These are phyloP conservation scores for Phycomyces nitens DNA, from an alignment of 192 early-diverging fungal species.

Conservation along the genomic window DNA sequence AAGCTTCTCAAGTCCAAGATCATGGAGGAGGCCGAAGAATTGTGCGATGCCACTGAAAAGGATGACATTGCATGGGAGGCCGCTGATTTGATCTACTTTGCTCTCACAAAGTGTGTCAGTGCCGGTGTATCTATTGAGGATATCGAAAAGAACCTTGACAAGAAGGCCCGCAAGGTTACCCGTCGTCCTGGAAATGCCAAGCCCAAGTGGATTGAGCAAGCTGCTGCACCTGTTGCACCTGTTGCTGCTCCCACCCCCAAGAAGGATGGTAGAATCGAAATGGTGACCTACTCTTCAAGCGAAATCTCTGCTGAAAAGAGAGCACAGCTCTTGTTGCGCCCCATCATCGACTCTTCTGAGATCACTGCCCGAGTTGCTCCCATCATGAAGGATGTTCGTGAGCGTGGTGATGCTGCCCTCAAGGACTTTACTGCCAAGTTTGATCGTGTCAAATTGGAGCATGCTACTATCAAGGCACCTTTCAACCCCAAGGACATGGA, in stretches of 20 bases:
- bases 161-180: constrained; percentile 76
- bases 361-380: constrained; percentile 86
- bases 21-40: constrained; percentile 91
- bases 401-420: constrained; percentile 81
- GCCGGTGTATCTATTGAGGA: constrained; percentile 80
- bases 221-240: constrained; percentile 12
- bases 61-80: constrained; percentile 93
- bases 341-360: constrained; percentile 88
- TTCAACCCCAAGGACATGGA: constrained; percentile 62
- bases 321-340: constrained; percentile 72
- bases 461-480: constrained; percentile 78
- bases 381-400: constrained; percentile 82
- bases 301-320: constrained; percentile 50
- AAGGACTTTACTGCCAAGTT: constrained; percentile 85
- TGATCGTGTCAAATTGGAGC: constrained; percentile 75
- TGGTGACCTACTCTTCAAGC: constrained; percentile 64
- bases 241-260: constrained; percentile 29
- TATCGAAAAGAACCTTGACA: constrained; percentile 84
- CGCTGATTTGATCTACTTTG: constrained; percentile 96
- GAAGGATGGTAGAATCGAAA: constrained; percentile 62
- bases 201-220: constrained; percentile 58
- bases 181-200: constrained; percentile 94
- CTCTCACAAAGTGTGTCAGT: constrained; percentile 80
- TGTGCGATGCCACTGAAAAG: constrained; percentile 71
- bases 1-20: constrained; percentile 86